These are phyloP conservation scores for Leccinum arenicola DNA, from an alignment of 768 basidiomycete species.

Conservation along the genomic window DNA sequence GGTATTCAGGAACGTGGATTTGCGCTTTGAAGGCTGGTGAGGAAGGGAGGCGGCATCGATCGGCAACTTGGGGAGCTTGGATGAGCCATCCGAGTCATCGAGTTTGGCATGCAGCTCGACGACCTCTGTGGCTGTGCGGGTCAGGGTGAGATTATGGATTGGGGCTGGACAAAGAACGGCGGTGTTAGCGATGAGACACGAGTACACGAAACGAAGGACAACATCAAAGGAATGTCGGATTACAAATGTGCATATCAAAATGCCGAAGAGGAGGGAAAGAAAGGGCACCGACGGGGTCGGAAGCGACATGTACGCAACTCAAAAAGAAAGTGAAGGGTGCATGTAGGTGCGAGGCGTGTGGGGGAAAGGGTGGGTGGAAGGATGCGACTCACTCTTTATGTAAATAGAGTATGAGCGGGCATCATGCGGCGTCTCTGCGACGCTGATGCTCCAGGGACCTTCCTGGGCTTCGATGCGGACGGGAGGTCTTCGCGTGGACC, in stretches of 20 bases:
- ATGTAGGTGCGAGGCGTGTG: conserved; percentile 16
- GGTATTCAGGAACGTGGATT: conserved; percentile 83
- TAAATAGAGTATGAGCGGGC: conserved; percentile 71
- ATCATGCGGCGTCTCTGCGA: conserved; percentile 81
- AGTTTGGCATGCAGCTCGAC: conserved; percentile 83
- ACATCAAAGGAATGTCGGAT: conserved; percentile 12
- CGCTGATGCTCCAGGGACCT: conserved; percentile 84
- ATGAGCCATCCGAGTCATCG: conserved; percentile 55
- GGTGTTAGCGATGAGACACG: conserved; percentile 27
- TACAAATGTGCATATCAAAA: conserved; percentile 13
- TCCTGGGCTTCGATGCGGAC: conserved; percentile 72
- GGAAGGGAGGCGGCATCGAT: conserved; percentile 55
- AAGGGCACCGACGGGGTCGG: conserved; percentile 27
- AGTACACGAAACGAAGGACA: conserved; percentile 16
- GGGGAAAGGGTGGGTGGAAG: conserved; percentile 23
- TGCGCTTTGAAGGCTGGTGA: conserved; percentile 58
- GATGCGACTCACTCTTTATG: conserved; percentile 73
- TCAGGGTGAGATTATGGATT: conserved; percentile 86
- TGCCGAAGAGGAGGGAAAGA: conserved; percentile 14
- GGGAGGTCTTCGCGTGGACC: conserved; percentile 44
- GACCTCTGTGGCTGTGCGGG: conserved; percentile 72
- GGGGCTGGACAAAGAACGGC: conserved; percentile 54
- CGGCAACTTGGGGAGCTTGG: conserved; percentile 59
- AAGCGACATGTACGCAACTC: conserved; percentile 21
- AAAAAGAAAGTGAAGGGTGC: conserved; percentile 19